These are phyloP conservation scores for Xylariaceae sp. DNA, from an alignment of 2,329 filamentous ascomycete genomes.

Conservation along the genomic window DNA sequence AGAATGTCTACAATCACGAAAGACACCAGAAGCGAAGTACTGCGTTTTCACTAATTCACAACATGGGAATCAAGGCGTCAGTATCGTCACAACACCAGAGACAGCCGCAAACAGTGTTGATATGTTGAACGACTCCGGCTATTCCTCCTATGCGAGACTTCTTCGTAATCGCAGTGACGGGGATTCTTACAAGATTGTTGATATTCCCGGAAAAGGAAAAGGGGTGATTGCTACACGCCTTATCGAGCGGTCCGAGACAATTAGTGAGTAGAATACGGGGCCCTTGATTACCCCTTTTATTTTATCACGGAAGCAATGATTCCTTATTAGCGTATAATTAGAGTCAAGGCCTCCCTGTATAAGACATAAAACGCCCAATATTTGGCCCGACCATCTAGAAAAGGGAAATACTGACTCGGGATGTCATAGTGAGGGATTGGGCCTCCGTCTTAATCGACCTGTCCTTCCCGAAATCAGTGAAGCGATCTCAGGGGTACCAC, in stretches of 20 bases:
- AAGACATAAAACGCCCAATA: no score
- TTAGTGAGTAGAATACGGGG: constrained; percentile 22
- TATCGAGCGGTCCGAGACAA: constrained; percentile 38
- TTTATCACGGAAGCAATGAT: background rate
- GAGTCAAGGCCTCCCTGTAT: no score
- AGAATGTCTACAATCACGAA: constrained; percentile 21
- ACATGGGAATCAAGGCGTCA: constrained; percentile 37
- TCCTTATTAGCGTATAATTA: no score
- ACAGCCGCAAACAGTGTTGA: constrained; percentile 35
- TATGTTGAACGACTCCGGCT: constrained; percentile 35
- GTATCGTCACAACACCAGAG: constrained; percentile 41
- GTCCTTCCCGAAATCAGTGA: constrained; percentile 37
- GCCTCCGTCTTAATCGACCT: constrained; percentile 37
- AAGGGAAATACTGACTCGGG: background rate
- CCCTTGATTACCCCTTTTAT: background rate
- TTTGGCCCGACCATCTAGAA: background rate
- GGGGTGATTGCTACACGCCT: constrained; percentile 39
- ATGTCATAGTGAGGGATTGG: constrained; percentile 35
- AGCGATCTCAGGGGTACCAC: constrained; percentile 33
- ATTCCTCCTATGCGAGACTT: constrained; percentile 14
- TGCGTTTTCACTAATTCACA: constrained; percentile 33
- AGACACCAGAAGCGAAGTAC: constrained; percentile 20
- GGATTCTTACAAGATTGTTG: constrained; percentile 33
- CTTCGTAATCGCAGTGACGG: constrained; percentile 1
- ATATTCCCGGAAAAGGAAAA: constrained; percentile 38